Percentiles rank a stretch among this genome's conserved stretches.
Conservation (phyloP, 129 eudicot species). For the Flaveria ramosissima region DNA sequence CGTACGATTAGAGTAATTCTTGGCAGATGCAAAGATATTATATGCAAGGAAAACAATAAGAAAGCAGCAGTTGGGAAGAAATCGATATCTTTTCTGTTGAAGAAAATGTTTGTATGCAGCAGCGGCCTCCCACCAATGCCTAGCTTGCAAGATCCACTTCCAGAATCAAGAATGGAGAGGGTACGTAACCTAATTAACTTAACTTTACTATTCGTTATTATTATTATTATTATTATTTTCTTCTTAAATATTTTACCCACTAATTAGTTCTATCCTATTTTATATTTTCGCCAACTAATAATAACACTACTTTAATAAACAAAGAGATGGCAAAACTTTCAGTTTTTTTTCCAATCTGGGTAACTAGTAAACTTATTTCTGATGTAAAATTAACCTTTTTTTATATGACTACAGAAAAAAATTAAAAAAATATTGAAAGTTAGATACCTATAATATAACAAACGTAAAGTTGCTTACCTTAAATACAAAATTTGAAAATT, state of each 20-base stretch:
- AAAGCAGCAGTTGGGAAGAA: slow-evolving; percentile 67
- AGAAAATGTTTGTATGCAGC: slow-evolving; percentile 85
- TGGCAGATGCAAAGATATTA: slow-evolving; percentile 90
- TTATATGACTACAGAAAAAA: no score
- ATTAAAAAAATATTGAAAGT: background rate
- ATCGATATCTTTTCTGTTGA: slow-evolving; percentile 73
- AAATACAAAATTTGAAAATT: background rate
- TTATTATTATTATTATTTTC: no score
- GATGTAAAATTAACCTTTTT: no score
- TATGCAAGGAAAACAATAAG: slow-evolving; percentile 60
- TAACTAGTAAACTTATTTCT: background rate
- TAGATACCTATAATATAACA: background rate
- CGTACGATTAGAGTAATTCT: slow-evolving; percentile 79
- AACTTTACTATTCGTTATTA: background rate
- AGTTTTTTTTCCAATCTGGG: background rate
- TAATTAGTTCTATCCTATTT: background rate
- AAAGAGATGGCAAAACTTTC: no score
- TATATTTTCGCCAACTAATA: no score
- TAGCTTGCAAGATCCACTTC: slow-evolving; percentile 70
- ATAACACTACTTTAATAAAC: background rate
- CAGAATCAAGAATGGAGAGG: slow-evolving; percentile 97
- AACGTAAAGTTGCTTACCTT: background rate
- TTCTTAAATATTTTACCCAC: no score
- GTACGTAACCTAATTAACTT: slow-evolving; percentile 25
- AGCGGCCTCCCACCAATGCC: slow-evolving; percentile 82